A percentile compares a stretch with the other conserved stretches of the same genome.
Conservation (phyloP, 2,329 filamentous ascomycete species). For the Elsinoe fawcettii region DNA sequence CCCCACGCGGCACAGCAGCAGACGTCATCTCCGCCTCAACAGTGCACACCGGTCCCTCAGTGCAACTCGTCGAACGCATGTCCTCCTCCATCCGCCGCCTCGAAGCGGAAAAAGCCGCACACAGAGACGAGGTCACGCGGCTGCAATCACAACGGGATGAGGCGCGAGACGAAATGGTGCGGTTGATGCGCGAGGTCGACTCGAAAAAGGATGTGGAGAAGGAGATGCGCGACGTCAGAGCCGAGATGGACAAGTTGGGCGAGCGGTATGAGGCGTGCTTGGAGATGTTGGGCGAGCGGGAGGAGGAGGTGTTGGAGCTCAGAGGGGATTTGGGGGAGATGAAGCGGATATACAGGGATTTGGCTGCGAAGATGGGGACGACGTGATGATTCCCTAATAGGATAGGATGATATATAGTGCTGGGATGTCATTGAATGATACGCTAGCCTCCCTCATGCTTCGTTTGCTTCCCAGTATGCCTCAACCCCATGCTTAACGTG, state of each 20-base stretch:
- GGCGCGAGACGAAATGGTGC: slow-evolving; percentile 82
- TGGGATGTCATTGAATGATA: neutral
- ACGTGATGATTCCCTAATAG: neutral
- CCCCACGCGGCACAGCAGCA: slow-evolving; percentile 62
- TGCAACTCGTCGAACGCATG: slow-evolving; percentile 94
- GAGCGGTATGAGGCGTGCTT: slow-evolving; percentile 81
- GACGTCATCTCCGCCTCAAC: slow-evolving; percentile 53
- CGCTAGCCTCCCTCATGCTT: neutral
- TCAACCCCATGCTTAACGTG: neutral
- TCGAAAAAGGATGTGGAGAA: slow-evolving; percentile 53
- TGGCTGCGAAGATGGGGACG: slow-evolving; percentile 55
- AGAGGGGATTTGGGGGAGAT: slow-evolving; percentile 82
- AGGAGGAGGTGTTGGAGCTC: slow-evolving; percentile 86
- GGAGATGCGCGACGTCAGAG: slow-evolving; percentile 58
- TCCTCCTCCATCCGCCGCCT: slow-evolving; percentile 83
- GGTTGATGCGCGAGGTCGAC: slow-evolving; percentile 80
- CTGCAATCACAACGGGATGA: slow-evolving; percentile 84
- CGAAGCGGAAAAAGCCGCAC: slow-evolving; percentile 83
- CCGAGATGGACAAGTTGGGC: slow-evolving; percentile 60
- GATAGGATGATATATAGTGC: neutral
- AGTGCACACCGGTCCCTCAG: slow-evolving; percentile 79
- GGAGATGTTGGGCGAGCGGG: slow-evolving; percentile 95
- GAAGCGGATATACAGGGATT: slow-evolving; percentile 90
- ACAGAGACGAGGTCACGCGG: slow-evolving; percentile 75
- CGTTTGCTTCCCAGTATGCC: too few species aligned